Conservation (phyloP, 1,139 yeast genomes). For the Pichia sp. region DNA sequence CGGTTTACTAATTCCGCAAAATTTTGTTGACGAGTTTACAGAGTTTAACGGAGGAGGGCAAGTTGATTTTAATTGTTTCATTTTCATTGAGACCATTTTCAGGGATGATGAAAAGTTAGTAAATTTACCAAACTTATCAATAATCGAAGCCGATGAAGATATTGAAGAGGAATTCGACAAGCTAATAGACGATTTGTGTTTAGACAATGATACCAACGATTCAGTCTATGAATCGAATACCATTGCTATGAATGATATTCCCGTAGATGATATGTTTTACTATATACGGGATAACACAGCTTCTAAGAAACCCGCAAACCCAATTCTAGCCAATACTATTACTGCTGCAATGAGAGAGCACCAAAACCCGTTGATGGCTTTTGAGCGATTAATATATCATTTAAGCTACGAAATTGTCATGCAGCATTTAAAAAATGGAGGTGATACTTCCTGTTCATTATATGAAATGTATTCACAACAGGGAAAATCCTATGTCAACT, state of each 20-base stretch:
- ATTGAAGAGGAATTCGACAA: conserved; percentile 32
- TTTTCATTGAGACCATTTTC: conserved; percentile 54
- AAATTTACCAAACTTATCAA: conserved; percentile 45
- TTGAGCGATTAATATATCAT: conserved; percentile 6
- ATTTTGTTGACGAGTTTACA: conserved; percentile 5
- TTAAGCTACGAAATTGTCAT: no score
- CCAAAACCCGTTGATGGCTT: conserved; percentile 6
- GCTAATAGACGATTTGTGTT: conserved; percentile 31
- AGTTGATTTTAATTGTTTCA: conserved; percentile 25
- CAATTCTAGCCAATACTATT: conserved; percentile 1
- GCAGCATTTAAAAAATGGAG: no score
- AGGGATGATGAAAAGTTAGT: conserved; percentile 69
- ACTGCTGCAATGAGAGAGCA: neutral
- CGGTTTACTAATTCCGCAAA: conserved; percentile 47
- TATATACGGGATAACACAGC: neutral
- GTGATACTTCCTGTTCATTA: no score
- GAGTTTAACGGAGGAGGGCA: conserved; percentile 1
- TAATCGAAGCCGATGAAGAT: conserved; percentile 26
- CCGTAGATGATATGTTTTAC: conserved; percentile 5
- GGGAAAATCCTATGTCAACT: no score
- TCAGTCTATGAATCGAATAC: neutral
- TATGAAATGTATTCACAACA: no score
- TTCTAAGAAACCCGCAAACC: neutral
- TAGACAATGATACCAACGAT: conserved; percentile 18
- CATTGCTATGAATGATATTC: conserved; percentile 6